Conservation (phyloP, 257 asterid genomes). For the Thymus mandschuricus region DNA sequence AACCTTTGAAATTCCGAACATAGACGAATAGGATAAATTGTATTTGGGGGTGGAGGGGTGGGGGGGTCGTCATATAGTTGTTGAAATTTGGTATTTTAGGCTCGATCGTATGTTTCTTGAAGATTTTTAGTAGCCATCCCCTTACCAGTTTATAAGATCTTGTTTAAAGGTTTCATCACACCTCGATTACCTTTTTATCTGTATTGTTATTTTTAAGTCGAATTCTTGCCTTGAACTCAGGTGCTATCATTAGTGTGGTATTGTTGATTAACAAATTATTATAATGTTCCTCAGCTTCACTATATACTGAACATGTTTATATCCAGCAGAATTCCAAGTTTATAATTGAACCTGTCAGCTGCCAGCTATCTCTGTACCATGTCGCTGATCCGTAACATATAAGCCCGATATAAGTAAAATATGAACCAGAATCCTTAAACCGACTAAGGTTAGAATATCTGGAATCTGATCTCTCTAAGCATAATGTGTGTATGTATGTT, state of each 20-base stretch:
- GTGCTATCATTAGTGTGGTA: constrained; percentile 13
- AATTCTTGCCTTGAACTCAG: constrained; percentile 13
- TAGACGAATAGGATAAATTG: background rate
- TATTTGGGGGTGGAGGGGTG: too few species aligned
- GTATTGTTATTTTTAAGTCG: background rate
- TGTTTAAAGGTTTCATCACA: background rate
- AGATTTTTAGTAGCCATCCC: constrained; percentile 12
- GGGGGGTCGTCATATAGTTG: constrained; percentile 22
- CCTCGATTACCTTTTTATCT: background rate
- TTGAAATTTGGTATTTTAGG: background rate
- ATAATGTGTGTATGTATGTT: background rate
- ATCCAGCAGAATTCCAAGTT: constrained; percentile 4
- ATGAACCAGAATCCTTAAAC: constrained; percentile 20
- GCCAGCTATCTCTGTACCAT: constrained; percentile 14
- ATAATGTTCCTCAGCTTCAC: constrained; percentile 5
- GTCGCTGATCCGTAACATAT: background rate
- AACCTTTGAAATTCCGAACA: background rate
- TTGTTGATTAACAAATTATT: constrained; percentile 20
- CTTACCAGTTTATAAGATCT: background rate
- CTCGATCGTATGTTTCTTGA: background rate
- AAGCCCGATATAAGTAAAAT: background rate
- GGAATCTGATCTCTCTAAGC: constrained; percentile 19
- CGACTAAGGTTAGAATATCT: background rate
- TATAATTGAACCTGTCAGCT: constrained; percentile 10
- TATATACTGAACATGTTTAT: constrained; percentile 6